Conservation (phyloP, 2,329 filamentous ascomycete genomes). For the Microsporum ferrugineum region DNA sequence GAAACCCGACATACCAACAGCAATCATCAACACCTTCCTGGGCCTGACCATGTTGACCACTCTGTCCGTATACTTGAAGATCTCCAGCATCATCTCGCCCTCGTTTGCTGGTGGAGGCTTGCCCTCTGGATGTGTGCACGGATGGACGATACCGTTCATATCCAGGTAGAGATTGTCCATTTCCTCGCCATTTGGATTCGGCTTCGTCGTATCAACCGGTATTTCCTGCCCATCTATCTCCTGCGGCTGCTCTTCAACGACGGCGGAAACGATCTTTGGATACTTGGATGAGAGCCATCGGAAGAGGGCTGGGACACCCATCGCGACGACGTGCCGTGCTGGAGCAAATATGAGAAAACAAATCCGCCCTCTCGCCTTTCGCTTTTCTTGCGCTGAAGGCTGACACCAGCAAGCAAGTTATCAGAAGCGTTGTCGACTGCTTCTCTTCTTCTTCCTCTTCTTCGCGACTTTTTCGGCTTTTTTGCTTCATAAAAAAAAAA, state of each 20-base stretch:
- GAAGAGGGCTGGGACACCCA: conserved; percentile 93
- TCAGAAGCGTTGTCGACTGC: neutral
- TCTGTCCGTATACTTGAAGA: conserved; percentile 97
- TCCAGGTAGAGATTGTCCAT: conserved; percentile 97
- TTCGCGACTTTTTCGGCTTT: neutral
- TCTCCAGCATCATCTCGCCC: conserved; percentile 98
- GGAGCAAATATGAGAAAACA: neutral
- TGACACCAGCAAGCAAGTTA: neutral
- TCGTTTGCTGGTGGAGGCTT: conserved; percentile 81
- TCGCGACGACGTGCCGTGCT: conserved; percentile 29
- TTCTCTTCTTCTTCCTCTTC: neutral
- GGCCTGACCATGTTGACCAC: conserved; percentile 98
- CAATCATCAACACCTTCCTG: conserved; percentile 91
- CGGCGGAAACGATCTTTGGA: conserved; percentile 88
- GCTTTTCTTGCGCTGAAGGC: neutral
- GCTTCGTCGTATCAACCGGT: conserved; percentile 69
- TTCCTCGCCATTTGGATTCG: conserved; percentile 95
- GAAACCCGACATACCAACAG: conserved; percentile 53
- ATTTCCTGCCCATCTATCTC: conserved; percentile 74
- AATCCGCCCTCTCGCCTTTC: neutral
- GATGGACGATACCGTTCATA: conserved; percentile 99
- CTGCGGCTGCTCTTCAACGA: conserved; percentile 73
- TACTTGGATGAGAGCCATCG: conserved; percentile 96
- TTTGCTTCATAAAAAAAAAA: neutral
- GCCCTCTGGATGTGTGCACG: conserved; percentile 95